phyloP scores from a whole-genome alignment of 345 rosid species.

The Syzygium aqueum region DNA sequence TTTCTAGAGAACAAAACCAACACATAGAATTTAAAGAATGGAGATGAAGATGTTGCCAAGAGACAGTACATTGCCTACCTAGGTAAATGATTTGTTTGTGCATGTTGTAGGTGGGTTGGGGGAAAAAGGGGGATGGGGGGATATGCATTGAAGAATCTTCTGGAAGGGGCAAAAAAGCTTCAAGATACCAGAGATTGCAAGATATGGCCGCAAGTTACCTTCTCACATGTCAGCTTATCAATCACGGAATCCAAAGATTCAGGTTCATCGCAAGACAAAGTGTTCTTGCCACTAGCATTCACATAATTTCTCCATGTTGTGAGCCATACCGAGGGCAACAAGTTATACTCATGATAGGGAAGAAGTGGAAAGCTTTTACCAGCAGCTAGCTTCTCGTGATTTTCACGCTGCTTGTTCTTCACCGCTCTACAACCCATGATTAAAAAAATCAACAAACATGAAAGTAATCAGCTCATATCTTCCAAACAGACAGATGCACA shows the following conservation, averaged over 20 bases:
- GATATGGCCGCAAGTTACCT: conserved; percentile 37
- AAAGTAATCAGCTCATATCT: not conserved
- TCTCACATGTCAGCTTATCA: conserved; percentile 59
- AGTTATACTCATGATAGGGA: conserved; percentile 49
- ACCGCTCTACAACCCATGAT: conserved; percentile 46
- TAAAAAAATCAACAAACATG: conserved; percentile 4
- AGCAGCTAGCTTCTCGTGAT: conserved; percentile 72
- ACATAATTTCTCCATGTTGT: conserved; percentile 77
- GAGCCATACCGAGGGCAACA: conserved; percentile 83
- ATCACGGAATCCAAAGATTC: conserved; percentile 54
- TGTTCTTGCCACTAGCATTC: conserved; percentile 58
- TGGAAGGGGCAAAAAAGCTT: not conserved
- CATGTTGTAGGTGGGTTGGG: not conserved
- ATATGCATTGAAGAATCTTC: not conserved
- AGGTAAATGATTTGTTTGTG: not conserved
- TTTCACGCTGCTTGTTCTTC: conserved; percentile 77
- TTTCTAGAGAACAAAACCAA: not conserved
- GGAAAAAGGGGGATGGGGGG: not conserved
- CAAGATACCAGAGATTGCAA: not conserved
- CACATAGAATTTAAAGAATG: not conserved
- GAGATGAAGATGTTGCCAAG: not conserved
- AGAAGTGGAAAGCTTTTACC: conserved; percentile 57
- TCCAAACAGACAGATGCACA: not conserved
- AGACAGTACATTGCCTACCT: not conserved
- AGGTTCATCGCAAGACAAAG: conserved; percentile 53